A percentile compares a stretch with the other conserved stretches of the same genome.
Conservation (phyloP, 768 basidiomycete genomes). For the Termitomyces sp. region DNA sequence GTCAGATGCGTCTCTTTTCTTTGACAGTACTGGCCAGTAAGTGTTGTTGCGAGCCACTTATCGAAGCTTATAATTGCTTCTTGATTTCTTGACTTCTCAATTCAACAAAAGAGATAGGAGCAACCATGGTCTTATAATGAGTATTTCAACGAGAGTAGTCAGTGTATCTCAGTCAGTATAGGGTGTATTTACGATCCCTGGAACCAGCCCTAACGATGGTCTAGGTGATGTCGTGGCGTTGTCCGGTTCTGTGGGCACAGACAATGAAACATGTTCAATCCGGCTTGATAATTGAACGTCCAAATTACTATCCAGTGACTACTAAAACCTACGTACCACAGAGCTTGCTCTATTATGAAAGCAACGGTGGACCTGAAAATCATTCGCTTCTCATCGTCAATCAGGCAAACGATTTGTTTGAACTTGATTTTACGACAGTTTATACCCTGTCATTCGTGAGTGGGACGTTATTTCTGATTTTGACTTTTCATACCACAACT, state of each 20-base stretch:
- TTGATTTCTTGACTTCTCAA: not conserved
- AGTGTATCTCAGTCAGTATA: not conserved
- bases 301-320: not conserved
- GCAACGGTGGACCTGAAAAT: not conserved
- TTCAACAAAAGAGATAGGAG: not conserved
- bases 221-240: conserved; percentile 10
- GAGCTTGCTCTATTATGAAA: conserved; percentile 3
- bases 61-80: not conserved
- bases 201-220: not conserved
- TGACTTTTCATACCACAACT: not conserved
- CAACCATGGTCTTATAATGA: not conserved
- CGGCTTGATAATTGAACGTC: not conserved
- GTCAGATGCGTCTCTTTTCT: not conserved
- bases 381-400: conserved; percentile 3
- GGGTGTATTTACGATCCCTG: not conserved
- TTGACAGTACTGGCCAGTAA: conserved; percentile 7
- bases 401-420: conserved; percentile 3
- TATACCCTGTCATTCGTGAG: not conserved
- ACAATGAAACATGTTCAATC: conserved; percentile 8
- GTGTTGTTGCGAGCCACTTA: not conserved
- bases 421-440: not conserved
- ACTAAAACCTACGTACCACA: not conserved
- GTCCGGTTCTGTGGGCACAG: conserved; percentile 10
- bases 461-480: not conserved
- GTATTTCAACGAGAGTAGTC: not conserved